A percentile compares a stretch with the other conserved stretches of the same genome.
Conservation (phyloP, 2,329 filamentous ascomycete species). For the Beauveria rudraprayagi region DNA sequence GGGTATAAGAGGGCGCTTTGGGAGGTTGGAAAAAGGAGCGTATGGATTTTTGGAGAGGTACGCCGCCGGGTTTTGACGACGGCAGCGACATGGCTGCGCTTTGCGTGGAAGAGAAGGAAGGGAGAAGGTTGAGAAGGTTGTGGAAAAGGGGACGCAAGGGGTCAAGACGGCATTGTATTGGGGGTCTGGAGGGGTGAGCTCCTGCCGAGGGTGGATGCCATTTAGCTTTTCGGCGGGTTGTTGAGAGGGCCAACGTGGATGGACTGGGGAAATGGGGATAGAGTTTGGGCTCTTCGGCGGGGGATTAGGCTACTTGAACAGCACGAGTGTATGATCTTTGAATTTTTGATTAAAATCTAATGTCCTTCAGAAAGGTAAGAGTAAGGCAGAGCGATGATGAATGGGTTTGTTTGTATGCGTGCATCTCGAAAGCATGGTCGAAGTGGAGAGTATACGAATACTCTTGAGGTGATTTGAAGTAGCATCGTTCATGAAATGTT, state of each 20-base stretch:
- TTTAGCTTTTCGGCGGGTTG: background rate
- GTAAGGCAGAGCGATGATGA: too few species aligned
- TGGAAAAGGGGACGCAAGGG: background rate
- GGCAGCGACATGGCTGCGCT: constrained; percentile 31
- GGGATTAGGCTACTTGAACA: background rate
- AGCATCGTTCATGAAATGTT: too few species aligned
- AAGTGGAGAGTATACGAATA: too few species aligned
- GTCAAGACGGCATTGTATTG: background rate
- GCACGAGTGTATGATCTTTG: too few species aligned
- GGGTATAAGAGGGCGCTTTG: constrained; percentile 32
- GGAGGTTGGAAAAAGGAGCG: constrained; percentile 52
- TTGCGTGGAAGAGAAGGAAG: background rate
- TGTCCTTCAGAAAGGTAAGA: too few species aligned
- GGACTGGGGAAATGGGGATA: background rate
- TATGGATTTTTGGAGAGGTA: constrained; percentile 43
- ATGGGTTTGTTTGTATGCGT: too few species aligned
- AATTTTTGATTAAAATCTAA: too few species aligned
- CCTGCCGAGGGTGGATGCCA: background rate
- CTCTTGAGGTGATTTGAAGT: too few species aligned
- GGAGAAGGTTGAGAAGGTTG: background rate
- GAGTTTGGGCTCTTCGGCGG: background rate
- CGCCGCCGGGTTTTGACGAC: constrained; percentile 23
- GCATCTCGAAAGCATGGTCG: too few species aligned
- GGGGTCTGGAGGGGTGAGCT: background rate
- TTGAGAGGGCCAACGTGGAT: too few species aligned